Evolutionary conservation across 2,329 filamentous ascomycete species (phyloP).

Genomic region (Laburnicola sp.): DNA sequence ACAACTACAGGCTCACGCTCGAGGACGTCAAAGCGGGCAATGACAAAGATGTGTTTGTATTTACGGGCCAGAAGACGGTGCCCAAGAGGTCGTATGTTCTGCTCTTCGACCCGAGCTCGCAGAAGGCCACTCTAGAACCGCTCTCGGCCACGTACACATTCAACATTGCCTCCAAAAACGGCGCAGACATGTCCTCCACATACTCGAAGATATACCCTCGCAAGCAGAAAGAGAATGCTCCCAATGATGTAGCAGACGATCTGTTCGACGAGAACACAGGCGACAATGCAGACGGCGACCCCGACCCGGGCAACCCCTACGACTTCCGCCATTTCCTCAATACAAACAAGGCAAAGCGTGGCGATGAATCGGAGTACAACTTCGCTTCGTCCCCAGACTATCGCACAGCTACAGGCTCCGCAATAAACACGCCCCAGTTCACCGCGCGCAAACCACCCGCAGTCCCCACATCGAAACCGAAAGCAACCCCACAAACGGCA

Average conservation of each 20-base stretch:
- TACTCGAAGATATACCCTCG: constrained; percentile 64
- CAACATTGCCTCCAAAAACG: constrained; percentile 75
- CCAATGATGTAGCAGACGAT: constrained; percentile 32
- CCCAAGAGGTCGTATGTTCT: constrained; percentile 54
- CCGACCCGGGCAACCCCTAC: constrained; percentile 52
- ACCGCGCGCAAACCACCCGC: constrained; percentile 23
- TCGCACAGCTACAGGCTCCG: constrained; percentile 32
- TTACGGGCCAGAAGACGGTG: constrained; percentile 43
- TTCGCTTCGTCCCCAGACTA: constrained; percentile 36
- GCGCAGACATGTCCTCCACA: constrained; percentile 65
- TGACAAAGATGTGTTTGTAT: constrained; percentile 43
- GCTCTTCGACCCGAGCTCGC: constrained; percentile 72
- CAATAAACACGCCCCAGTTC: constrained; percentile 35
- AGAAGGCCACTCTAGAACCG: constrained; percentile 80
- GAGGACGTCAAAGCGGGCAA: constrained; percentile 31
- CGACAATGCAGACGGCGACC: constrained; percentile 41
- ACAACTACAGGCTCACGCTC: constrained; percentile 35
- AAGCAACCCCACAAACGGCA: constrained; percentile 11
- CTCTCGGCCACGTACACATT: constrained; percentile 83
- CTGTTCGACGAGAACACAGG: constrained; percentile 31
- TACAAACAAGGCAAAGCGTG: constrained; percentile 36
- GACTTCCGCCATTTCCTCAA: constrained; percentile 54
- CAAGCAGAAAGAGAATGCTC: constrained; percentile 31
- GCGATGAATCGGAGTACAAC: constrained; percentile 37
- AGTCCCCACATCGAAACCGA: constrained; percentile 14